phyloP scores from a whole-genome alignment of 1,284 basidiomycete genomes.

The Pseudozyma hubeiensis region DNA sequence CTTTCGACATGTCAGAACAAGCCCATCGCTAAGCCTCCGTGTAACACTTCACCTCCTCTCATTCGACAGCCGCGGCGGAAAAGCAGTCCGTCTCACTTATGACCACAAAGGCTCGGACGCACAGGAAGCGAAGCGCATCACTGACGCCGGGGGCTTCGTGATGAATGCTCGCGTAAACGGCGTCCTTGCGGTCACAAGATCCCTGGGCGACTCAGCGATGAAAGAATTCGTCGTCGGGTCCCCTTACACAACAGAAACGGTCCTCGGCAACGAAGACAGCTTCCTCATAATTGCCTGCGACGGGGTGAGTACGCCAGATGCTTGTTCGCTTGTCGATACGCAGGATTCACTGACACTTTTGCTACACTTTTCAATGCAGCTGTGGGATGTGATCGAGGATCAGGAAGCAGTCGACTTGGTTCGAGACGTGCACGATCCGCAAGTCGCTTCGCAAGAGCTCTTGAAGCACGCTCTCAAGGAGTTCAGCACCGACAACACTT shows the following conservation, averaged over 20 bases:
- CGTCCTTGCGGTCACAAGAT: conserved; percentile 94
- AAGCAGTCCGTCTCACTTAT: conserved; percentile 92
- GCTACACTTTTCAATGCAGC: conserved; percentile 71
- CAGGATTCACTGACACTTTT: background rate
- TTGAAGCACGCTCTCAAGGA: conserved; percentile 86
- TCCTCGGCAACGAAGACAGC: conserved; percentile 88
- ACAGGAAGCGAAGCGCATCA: conserved; percentile 96
- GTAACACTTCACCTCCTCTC: background rate
- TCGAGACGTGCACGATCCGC: conserved; percentile 79
- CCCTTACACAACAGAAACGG: conserved; percentile 97
- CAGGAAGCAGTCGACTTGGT: conserved; percentile 91
- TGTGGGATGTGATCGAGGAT: conserved; percentile 96
- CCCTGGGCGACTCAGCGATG: conserved; percentile 96
- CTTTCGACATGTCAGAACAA: background rate
- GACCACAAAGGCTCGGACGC: conserved; percentile 98
- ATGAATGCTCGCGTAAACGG: conserved; percentile 97
- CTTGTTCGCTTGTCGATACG: background rate
- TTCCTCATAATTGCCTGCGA: conserved; percentile 97
- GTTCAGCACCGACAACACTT: conserved; percentile 87
- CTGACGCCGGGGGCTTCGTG: conserved; percentile 96
- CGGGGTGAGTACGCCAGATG: conserved; percentile 76
- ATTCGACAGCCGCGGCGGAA: conserved; percentile 76
- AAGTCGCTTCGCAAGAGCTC: conserved; percentile 81
- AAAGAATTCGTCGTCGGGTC: conserved; percentile 99
- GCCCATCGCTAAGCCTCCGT: background rate